Percentiles rank a stretch among this genome's conserved stretches.
phyloP scores from a whole-genome alignment of 208 protist species.

The Porcisia deanei region DNA sequence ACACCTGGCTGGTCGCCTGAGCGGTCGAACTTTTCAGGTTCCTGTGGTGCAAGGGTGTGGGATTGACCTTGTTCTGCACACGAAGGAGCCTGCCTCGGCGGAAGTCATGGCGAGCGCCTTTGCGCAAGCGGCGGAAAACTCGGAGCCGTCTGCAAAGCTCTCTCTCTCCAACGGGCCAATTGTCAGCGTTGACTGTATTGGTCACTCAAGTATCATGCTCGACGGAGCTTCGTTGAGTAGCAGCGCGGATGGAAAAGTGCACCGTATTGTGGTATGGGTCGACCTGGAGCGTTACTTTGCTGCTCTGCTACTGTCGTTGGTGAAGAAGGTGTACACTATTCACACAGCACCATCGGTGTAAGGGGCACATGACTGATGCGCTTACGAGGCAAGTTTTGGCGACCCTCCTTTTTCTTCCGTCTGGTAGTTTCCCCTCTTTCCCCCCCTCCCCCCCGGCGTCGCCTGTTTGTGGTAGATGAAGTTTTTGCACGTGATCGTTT shows the following conservation, averaged over 20 bases:
- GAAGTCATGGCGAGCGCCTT: slow-evolving; percentile 87
- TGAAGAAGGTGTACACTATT: slow-evolving; percentile 25
- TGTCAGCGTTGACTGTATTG: slow-evolving; percentile 48
- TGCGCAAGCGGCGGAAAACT: slow-evolving; percentile 74
- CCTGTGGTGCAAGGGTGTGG: slow-evolving; percentile 97
- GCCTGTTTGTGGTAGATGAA: not conserved
- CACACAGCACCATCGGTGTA: not conserved
- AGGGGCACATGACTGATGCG: not conserved
- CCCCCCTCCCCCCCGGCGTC: not conserved
- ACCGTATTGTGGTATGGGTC: slow-evolving; percentile 68
- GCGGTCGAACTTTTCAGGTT: slow-evolving; percentile 97
- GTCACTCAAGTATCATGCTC: slow-evolving; percentile 38
- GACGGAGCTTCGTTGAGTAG: slow-evolving; percentile 34
- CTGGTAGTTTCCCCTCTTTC: not conserved
- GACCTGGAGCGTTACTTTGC: slow-evolving; percentile 37
- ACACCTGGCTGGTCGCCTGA: slow-evolving; percentile 55
- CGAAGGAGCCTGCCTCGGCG: slow-evolving; percentile 88
- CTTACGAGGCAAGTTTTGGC: not conserved
- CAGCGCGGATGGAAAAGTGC: slow-evolving; percentile 25
- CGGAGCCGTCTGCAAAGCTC: not conserved
- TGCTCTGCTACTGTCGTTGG: slow-evolving; percentile 8
- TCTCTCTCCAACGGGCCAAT: slow-evolving; percentile 26
- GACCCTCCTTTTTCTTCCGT: not conserved
- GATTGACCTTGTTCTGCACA: slow-evolving; percentile 94
- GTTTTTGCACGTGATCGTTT: not conserved